phyloP scores from a whole-genome alignment of 352 stramenopile genomes.

The Phytophthora uliginosa region DNA sequence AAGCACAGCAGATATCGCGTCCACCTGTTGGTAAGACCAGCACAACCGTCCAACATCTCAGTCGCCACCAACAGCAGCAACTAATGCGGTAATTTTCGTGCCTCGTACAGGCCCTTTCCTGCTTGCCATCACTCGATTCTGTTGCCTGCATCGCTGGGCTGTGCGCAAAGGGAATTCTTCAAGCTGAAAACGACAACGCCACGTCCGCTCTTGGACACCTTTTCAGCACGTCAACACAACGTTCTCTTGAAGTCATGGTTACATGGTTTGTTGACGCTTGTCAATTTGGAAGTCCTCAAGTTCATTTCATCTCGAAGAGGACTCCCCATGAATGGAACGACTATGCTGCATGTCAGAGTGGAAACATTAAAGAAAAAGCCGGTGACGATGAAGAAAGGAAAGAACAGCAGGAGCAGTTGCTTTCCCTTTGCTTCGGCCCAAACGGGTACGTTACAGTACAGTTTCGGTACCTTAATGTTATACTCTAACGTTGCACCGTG shows the following conservation, averaged over 20 bases:
- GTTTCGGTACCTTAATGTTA: background rate
- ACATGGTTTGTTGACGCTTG: constrained; percentile 45
- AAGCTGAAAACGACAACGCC: constrained; percentile 3
- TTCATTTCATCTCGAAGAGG: constrained; percentile 1
- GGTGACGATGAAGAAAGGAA: constrained; percentile 5
- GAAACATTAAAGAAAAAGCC: constrained; percentile 1
- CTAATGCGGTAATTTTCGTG: background rate
- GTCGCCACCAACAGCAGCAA: background rate
- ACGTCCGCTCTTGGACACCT: constrained; percentile 36
- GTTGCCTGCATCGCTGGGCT: constrained; percentile 27
- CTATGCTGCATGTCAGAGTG: background rate
- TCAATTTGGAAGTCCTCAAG: constrained; percentile 26
- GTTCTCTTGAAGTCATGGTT: constrained; percentile 29
- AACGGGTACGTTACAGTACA: constrained; percentile 37
- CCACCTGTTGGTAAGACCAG: constrained; percentile 25
- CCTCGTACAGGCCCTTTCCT: constrained; percentile 36
- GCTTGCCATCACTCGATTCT: constrained; percentile 36
- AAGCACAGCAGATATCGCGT: constrained; percentile 20
- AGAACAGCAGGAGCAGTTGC: constrained; percentile 36
- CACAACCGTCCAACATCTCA: background rate
- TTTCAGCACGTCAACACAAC: constrained; percentile 21
- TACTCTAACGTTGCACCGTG: background rate
- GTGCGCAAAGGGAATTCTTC: constrained; percentile 5
- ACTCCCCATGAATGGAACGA: constrained; percentile 16
- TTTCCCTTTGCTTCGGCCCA: constrained; percentile 39